Evolutionary conservation across 306 rosid species (phyloP).

Genomic region (Vigna nakashimae): DNA sequence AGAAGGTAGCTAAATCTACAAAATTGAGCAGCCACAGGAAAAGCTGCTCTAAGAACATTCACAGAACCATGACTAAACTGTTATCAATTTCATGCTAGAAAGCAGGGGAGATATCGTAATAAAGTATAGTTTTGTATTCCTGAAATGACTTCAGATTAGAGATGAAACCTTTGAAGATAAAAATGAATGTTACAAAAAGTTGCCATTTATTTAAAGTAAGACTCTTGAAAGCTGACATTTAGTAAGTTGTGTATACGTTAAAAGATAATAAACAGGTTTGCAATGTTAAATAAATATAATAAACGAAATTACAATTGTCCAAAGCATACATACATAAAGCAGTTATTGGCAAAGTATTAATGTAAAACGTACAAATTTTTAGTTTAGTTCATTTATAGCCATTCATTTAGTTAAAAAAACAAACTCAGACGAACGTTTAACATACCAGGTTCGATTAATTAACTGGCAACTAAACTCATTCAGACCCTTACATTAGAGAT

Average conservation of each 20-base stretch:
- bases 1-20: background rate
- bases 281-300: background rate
- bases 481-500: background rate
- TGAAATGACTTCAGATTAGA: background rate
- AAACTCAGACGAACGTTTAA: background rate
- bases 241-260: background rate
- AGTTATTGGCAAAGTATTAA: background rate
- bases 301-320: background rate
- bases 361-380: background rate
- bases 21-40: background rate
- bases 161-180: background rate
- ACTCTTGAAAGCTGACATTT: too few species aligned
- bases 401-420: background rate
- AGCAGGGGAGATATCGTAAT: background rate
- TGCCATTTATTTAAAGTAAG: too few species aligned
- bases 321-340: background rate
- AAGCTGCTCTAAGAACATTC: background rate
- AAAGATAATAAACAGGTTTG: background rate
- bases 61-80: background rate
- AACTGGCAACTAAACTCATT: slow-evolving; percentile 1
- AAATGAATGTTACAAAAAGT: background rate
- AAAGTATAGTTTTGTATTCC: background rate
- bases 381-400: background rate
- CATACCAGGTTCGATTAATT: background rate
- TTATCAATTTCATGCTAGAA: background rate